Evolutionary conservation across 75 land plant genomes (phyloP).

Genomic region (Cunninghamia lanceolata): DNA sequence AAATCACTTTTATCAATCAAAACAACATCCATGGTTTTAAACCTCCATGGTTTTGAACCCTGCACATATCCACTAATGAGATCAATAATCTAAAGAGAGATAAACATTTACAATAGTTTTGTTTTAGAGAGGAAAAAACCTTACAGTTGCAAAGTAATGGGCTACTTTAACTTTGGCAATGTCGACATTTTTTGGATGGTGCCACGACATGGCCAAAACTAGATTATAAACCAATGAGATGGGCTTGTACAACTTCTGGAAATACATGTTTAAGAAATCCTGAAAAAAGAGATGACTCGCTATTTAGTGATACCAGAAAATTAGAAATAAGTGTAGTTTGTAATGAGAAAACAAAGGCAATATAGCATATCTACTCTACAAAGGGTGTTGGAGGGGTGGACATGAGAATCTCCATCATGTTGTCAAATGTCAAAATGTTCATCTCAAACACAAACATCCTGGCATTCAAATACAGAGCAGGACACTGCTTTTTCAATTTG

Average conservation of each 20-base stretch:
- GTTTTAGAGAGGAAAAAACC: background rate
- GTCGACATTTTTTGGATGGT: slow-evolving; percentile 49
- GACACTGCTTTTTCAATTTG: slow-evolving; percentile 22
- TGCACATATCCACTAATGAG: slow-evolving; percentile 7
- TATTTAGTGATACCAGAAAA: background rate
- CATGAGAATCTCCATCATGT: slow-evolving; percentile 28
- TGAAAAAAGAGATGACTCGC: background rate
- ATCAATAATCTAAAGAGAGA: background rate
- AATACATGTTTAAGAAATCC: slow-evolving; percentile 67
- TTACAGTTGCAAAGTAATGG: slow-evolving; percentile 57
- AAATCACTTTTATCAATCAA: too few species aligned
- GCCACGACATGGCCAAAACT: slow-evolving; percentile 50
- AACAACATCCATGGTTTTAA: too few species aligned
- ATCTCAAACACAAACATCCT: slow-evolving; percentile 61
- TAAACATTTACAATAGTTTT: background rate
- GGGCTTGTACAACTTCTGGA: slow-evolving; percentile 40
- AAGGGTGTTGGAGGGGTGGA: slow-evolving; percentile 14
- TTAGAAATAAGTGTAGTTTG: background rate
- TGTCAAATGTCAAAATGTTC: slow-evolving; percentile 11
- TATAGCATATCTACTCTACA: background rate
- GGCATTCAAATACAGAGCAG: slow-evolving; percentile 54
- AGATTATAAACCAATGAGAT: slow-evolving; percentile 43
- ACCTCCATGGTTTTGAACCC: slow-evolving; percentile 75
- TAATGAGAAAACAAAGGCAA: background rate
- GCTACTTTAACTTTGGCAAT: slow-evolving; percentile 39